phyloP scores from a whole-genome alignment of 164 flowering plant genomes.

The Liriodendron chinense region DNA sequence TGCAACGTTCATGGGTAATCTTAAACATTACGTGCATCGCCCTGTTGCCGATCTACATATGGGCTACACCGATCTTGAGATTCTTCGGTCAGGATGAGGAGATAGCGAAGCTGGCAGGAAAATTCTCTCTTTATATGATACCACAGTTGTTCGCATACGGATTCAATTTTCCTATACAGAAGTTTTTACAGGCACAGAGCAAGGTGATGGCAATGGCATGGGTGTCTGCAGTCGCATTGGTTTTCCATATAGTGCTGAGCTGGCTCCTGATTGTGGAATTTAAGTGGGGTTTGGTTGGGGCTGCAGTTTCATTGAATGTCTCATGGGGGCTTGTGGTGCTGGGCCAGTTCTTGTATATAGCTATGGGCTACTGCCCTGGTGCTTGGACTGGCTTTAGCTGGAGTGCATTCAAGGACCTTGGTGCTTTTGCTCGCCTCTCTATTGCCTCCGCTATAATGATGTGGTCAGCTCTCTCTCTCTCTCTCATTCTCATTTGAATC shows the following conservation, averaged over 20 bases:
- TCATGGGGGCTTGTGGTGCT: conserved; percentile 56
- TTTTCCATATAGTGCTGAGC: conserved; percentile 32
- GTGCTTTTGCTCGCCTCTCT: conserved; percentile 53
- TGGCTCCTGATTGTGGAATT: conserved; percentile 48
- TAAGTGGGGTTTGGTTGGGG: conserved; percentile 41
- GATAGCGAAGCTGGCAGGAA: conserved; percentile 35
- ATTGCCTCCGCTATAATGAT: conserved; percentile 67
- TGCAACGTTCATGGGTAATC: conserved; percentile 52
- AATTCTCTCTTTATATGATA: conserved; percentile 34
- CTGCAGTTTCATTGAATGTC: conserved; percentile 38
- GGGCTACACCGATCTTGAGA: conserved; percentile 25
- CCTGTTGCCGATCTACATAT: conserved; percentile 33
- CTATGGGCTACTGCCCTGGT: conserved; percentile 36
- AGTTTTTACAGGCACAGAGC: conserved; percentile 48
- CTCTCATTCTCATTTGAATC: background rate
- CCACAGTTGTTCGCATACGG: conserved; percentile 41
- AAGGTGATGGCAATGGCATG: conserved; percentile 42
- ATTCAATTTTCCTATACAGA: conserved; percentile 36
- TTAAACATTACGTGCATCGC: conserved; percentile 23
- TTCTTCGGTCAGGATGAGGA: conserved; percentile 33
- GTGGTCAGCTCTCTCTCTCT: conserved; percentile 32
- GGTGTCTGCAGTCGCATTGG: conserved; percentile 31
- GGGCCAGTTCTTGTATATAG: conserved; percentile 37
- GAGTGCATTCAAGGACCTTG: conserved; percentile 51
- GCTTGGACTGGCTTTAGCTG: conserved; percentile 57